These are phyloP conservation scores for Abortiporus biennis DNA, from an alignment of 1,284 basidiomycete species.

Conservation along the genomic window DNA sequence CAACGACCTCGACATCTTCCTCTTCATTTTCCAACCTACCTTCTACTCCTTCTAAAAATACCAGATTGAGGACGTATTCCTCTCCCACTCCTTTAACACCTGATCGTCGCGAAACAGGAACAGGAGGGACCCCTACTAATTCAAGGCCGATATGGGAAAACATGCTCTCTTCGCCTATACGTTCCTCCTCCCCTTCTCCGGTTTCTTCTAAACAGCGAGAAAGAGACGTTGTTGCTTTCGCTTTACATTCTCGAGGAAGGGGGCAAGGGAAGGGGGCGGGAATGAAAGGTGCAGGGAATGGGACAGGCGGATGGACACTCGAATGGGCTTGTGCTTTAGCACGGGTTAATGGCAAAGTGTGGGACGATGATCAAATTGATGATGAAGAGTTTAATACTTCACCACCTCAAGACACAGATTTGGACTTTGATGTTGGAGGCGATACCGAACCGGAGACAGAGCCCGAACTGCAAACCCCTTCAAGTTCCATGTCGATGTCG, in stretches of 20 bases:
- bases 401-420: conserved; percentile 11
- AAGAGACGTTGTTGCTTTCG: conserved; percentile 43
- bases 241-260: too few species aligned
- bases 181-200: conserved; percentile 44
- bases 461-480: conserved; percentile 33
- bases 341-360: conserved; percentile 21
- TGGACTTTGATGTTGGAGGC: conserved; percentile 18
- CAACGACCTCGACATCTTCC: conserved; percentile 1
- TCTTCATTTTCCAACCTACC: conserved; percentile 4
- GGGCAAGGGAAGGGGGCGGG: conserved; percentile 24
- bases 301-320: conserved; percentile 38
- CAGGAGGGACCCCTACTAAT: conserved; percentile 29
- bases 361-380: conserved; percentile 14
- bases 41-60: conserved; percentile 11
- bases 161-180: conserved; percentile 65
- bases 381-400: conserved; percentile 19
- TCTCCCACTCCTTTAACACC: conserved; percentile 34
- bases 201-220: conserved; percentile 30
- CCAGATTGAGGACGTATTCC: too few species aligned
- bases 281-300: background rate
- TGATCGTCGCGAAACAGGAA: background rate
- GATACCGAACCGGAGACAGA: conserved; percentile 29
- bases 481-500: conserved; percentile 20
- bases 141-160: conserved; percentile 47
- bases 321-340: conserved; percentile 73